Base-by-base conservation (phyloP, 176 grass and related monocot genomes). In the Bromus sterilis region DNA sequence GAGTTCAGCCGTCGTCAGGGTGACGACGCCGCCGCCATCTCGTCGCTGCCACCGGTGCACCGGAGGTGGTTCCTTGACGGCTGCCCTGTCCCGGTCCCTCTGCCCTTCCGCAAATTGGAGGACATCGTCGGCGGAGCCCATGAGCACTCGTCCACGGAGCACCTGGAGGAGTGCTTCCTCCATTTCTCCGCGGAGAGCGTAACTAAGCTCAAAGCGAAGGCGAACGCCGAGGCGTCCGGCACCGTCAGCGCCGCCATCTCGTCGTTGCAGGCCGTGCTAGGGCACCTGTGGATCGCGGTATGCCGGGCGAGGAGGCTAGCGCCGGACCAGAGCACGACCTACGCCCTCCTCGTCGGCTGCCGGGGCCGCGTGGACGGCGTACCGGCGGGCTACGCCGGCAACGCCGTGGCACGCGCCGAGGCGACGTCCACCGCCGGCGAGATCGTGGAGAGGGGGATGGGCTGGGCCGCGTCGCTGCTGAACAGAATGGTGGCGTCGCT, bases 181-280 rank as follows among this genome's bases (percentile, higher is more conserved):
- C 37, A 84, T 5, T 91, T 87, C 80, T 84, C 81, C 0, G 24
- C 21, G 1, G 51, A 57, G 18, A 76, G 76, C 6, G 58, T 87
- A 6, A 24, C 1, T 11, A 77, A 77, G 35, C 63, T 91, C 0
- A 91, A 91, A 67, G 70, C 53, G 11, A 91, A 32, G 42, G 42
- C 42, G 42, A 44, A 44, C 42, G 42, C 42, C 42, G 13, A 44
- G 42, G 42, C 42, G 1, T 14, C 13, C 23, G 24, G 65, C 30
- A 66, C 28, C 41, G 41, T 2, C 40, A 20, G 11, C 24, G 23
- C 25, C 74, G 20, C 25, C 44, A 74, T 91, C 66, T 85, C 89
- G 10, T 87, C 89, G 5, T 74, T 91, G 42, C 42, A 44, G 42
- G 42, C 42, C 4, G 13, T 44, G 42, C 42, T 44, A 4, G 42